These are phyloP conservation scores for Boechera divaricarpa DNA, from an alignment of 345 rosid species.

Conservation along the genomic window DNA sequence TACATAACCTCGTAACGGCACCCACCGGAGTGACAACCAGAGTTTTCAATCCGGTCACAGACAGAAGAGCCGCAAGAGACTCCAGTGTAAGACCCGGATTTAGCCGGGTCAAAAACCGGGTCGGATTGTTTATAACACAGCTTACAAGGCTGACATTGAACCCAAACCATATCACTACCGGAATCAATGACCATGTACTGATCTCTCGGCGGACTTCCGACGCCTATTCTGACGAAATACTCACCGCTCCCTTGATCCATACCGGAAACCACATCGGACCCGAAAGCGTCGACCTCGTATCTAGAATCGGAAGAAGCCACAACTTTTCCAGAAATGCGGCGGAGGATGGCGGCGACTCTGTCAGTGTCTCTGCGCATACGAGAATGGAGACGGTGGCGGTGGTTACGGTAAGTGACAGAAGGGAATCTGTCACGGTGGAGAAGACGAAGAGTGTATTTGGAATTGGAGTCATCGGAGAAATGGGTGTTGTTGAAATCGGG, in stretches of 20 bases:
- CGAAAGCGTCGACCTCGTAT: conserved; percentile 59
- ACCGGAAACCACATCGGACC: conserved; percentile 92
- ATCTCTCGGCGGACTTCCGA: conserved; percentile 84
- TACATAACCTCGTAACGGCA: conserved; percentile 90
- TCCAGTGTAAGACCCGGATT: conserved; percentile 71
- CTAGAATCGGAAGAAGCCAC: background rate
- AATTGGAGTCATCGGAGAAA: conserved; percentile 13
- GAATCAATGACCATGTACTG: conserved; percentile 94
- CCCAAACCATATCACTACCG: conserved; percentile 98
- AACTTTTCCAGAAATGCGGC: conserved; percentile 49
- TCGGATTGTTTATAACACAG: conserved; percentile 90
- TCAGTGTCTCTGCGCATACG: conserved; percentile 69
- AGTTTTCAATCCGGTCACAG: conserved; percentile 73
- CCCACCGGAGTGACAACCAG: conserved; percentile 76
- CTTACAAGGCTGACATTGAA: conserved; percentile 92
- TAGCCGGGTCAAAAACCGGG: conserved; percentile 89
- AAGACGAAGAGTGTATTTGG: conserved; percentile 55
- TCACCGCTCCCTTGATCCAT: conserved; percentile 98
- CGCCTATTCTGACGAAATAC: conserved; percentile 87
- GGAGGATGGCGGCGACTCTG: conserved; percentile 63
- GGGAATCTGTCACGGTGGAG: conserved; percentile 69
- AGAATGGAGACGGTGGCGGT: conserved; percentile 59
- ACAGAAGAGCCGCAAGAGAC: conserved; percentile 82
- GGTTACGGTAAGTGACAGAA: conserved; percentile 44
- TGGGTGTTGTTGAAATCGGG: conserved; percentile 39